phyloP scores from a whole-genome alignment of 495 filamentous ascomycete genomes.

The Penicillium taxi region DNA sequence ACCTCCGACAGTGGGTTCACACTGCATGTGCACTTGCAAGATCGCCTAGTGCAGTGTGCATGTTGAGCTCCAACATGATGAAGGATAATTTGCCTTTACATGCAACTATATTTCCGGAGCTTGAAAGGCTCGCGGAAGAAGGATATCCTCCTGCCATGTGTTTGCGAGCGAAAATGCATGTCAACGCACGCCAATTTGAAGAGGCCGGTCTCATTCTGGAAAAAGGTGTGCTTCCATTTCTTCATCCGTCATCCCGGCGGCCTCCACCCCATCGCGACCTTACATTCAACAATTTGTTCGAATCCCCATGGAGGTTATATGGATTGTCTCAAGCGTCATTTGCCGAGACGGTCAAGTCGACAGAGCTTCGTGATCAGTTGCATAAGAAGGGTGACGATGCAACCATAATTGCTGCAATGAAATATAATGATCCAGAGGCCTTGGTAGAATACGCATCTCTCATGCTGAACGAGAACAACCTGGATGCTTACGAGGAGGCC shows the following conservation, averaged over 20 bases:
- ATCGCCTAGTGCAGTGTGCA: conserved; percentile 9
- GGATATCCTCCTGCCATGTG: conserved; percentile 26
- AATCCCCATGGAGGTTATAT: conserved; percentile 24
- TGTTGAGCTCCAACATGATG: conserved; percentile 6
- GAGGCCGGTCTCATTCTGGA: conserved; percentile 21
- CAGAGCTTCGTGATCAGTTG: conserved; percentile 2
- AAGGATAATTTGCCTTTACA: too few species aligned
- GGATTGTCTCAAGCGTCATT: conserved; percentile 13
- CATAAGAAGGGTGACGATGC: conserved; percentile 10
- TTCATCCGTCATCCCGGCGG: conserved; percentile 7
- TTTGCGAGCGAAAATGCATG: conserved; percentile 24
- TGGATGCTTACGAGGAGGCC: conserved; percentile 28
- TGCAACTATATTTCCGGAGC: too few species aligned
- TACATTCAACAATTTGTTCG: neutral
- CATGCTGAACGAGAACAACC: conserved; percentile 16
- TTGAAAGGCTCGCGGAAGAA: conserved; percentile 18
- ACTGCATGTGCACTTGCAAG: conserved; percentile 21
- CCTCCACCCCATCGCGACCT: conserved; percentile 8
- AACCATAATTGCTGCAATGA: conserved; percentile 18
- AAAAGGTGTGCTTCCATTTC: conserved; percentile 14
- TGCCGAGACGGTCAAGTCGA: conserved; percentile 1
- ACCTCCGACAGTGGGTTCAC: conserved; percentile 18
- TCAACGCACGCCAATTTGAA: conserved; percentile 11
- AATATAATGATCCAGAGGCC: conserved; percentile 26
- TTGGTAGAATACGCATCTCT: conserved; percentile 21